Evolutionary conservation across 106 monocot species (phyloP).

Genomic region (Allium sativum): DNA sequence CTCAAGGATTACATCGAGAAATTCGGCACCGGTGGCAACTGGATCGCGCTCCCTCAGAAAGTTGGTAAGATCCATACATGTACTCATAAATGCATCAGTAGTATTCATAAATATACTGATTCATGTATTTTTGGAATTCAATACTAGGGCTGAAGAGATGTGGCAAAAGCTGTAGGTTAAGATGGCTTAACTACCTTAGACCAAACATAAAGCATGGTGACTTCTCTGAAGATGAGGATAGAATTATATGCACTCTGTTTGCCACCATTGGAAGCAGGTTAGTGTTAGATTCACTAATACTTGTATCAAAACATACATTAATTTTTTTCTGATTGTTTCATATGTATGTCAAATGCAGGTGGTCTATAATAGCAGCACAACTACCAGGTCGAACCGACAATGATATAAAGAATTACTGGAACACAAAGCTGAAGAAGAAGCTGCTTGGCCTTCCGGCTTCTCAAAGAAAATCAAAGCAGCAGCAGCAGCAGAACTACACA

Average conservation of each 20-base stretch:
- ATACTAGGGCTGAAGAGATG: slow-evolving; percentile 49
- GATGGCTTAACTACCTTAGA: slow-evolving; percentile 45
- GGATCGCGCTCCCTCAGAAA: slow-evolving; percentile 21
- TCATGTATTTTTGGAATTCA: too few relatives aligned
- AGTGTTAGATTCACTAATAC: too few relatives aligned
- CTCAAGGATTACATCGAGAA: slow-evolving; percentile 20
- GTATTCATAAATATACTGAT: too few relatives aligned
- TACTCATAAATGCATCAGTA: too few relatives aligned
- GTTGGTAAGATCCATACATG: slow-evolving; percentile 6
- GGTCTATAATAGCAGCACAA: slow-evolving; percentile 35
- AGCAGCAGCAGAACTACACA: not conserved
- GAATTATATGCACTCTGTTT: slow-evolving; percentile 34
- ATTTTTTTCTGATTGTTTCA: not conserved
- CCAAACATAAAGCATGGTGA: slow-evolving; percentile 41
- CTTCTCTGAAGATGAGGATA: slow-evolving; percentile 32
- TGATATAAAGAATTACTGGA: slow-evolving; percentile 48
- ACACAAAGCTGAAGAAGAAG: slow-evolving; percentile 46
- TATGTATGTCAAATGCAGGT: slow-evolving; percentile 7
- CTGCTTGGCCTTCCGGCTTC: slow-evolving; percentile 14
- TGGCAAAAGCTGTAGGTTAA: slow-evolving; percentile 66
- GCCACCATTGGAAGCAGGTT: slow-evolving; percentile 36
- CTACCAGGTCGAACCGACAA: slow-evolving; percentile 35
- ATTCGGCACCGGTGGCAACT: slow-evolving; percentile 18
- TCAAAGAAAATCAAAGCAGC: slow-evolving; percentile 13
- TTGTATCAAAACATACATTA: not conserved